Evolutionary conservation across 1,284 basidiomycete genomes (phyloP), one percentile per base, ranked within the genome.

Genomic region (Rhodotorula mucilaginosa): DNA sequence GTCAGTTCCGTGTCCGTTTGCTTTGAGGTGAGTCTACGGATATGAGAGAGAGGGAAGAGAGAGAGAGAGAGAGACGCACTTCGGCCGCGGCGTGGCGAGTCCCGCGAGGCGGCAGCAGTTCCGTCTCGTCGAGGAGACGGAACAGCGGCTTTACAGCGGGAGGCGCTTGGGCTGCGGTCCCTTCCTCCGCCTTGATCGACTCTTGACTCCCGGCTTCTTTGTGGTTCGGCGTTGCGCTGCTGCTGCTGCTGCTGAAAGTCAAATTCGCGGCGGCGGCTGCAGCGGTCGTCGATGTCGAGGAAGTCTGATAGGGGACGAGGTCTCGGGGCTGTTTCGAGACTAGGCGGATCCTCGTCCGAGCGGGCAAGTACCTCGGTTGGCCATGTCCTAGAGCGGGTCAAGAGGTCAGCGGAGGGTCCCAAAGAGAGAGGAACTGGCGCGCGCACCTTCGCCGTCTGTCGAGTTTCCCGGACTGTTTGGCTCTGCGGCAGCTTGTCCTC

Each of bases 341-440:
- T 39, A 75, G 60, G 7, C 71, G 58, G 31, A 75, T 64, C 3
- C 63, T 57, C 23, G 74, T 74, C 18, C 64, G 47, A 49, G 49
- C 39, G 13, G 74, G 74, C 3, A 75, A 67, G 6, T 63, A 61
- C 0, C 52, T 16, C 0, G 26, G 7, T 3, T 51, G 18, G n/a
- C 6, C 6, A 13, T 46, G 10, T 7, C 62, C 64, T 69, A 61
- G 29, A 8, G 2, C 15, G 65, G 23, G 16, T 1, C 18, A 49
- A 21, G 34, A 8, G 13, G 48, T n/a, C 39, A 4, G 1, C 44
- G 23, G 21, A n/a, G 39, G 23, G 29, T 16, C 19, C 23, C 8
- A 44, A 39, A n/a, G 21, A 21, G 49, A 29, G 46, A 16, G 59
- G 12, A 56, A 26, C 5, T 31, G 54, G 13, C 10, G 1, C 26